Percentiles rank a stretch among this genome's conserved stretches.
These are phyloP conservation scores for Capronia epimyces DNA, from an alignment of 2,329 filamentous ascomycete species.

Conservation along the genomic window DNA sequence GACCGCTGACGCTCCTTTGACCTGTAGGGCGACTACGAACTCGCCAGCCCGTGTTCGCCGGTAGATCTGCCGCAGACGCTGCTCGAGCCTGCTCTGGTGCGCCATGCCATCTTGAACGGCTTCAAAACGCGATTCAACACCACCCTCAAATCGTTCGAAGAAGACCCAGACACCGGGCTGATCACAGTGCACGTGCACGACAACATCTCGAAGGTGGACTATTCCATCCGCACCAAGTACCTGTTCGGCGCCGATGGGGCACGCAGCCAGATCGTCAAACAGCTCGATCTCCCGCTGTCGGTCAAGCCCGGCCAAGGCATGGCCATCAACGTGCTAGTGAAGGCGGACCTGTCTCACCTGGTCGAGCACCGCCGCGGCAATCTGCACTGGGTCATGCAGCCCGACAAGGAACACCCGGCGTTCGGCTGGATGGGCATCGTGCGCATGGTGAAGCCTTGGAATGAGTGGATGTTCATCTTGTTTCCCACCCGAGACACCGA, in stretches of 20 bases:
- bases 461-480: constrained; percentile 57
- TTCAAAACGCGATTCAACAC: constrained; percentile 40
- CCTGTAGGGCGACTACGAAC: constrained; percentile 37
- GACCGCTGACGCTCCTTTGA: background rate
- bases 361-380: constrained; percentile 51
- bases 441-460: constrained; percentile 59
- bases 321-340: constrained; percentile 48
- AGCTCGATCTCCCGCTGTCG: constrained; percentile 45
- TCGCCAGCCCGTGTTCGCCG: constrained; percentile 38
- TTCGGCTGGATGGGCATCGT: constrained; percentile 49
- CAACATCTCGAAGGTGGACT: constrained; percentile 30
- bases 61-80: constrained; percentile 42
- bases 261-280: constrained; percentile 41
- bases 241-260: constrained; percentile 32
- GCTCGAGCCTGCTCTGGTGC: constrained; percentile 40
- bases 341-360: constrained; percentile 48
- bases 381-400: constrained; percentile 56
- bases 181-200: constrained; percentile 36
- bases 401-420: constrained; percentile 41
- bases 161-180: constrained; percentile 26
- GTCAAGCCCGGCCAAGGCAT: constrained; percentile 41
- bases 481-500: constrained; percentile 38
- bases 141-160: constrained; percentile 31
- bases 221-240: constrained; percentile 49
- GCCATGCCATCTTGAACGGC: constrained; percentile 34